Evolutionary conservation across 2,329 filamentous ascomycete species (phyloP), one percentile per base, ranked within the genome.

Genomic region (Lanzia echinophila): DNA sequence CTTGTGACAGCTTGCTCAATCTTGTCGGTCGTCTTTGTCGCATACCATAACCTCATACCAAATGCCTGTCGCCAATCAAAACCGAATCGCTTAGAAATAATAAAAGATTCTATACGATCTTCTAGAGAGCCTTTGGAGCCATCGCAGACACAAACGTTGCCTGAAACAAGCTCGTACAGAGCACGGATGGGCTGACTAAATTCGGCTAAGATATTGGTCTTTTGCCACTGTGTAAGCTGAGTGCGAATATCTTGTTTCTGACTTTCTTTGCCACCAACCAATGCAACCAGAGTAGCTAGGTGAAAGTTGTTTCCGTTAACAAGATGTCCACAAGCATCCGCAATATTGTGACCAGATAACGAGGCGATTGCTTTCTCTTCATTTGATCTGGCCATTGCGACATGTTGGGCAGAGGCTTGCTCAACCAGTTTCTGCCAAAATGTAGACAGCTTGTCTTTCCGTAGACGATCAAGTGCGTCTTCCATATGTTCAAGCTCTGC

Each of bases 61-160:
- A 99, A 96, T 0, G 91, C 86, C 66, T 95, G 91, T 68, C 89
- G 85, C 94, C 94, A 99, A 68, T 95, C 88, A 34, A 99, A 76
- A 4, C 83, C 83, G 67, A 96, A 99, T 45, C 85, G 84, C 63
- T 87, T 80, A 1, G 90, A 88, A 60, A 99, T 88, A 51, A 84
- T 79, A 66, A 99, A 96, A 0, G 86, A 86, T 13, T 84, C 79
- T 38, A 86, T 79, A 43, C 87, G 84, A 70, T 97, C 89, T 69
- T 97, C 94, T 8, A 86, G 44, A 1, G 88, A 81, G 6, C 76
- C 78, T 60, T 83, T 86, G 65, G 87, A 85, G 11, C 92, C 94
- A 61, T 90, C 82, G 56, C 88, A 91, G 28, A 85, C 81, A 59
- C 88, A 86, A n/a, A 89, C 84, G 60, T 96, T 94, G 36, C 95